Base-by-base conservation (phyloP, 1,284 basidiomycete species). In the Leucoagaricus sp. region DNA sequence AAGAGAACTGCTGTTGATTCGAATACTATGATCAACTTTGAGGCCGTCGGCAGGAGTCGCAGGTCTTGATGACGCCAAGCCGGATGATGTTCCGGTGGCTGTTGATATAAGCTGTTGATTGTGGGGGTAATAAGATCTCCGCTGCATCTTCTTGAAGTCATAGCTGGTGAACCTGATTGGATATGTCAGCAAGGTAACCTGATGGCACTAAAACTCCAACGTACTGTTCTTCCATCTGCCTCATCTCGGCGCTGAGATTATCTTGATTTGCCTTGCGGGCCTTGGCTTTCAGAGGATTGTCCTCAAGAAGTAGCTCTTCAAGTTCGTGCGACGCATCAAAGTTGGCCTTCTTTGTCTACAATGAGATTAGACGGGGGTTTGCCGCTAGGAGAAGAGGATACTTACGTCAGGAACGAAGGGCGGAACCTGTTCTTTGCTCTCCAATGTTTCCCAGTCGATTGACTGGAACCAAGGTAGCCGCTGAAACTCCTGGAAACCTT, bases 321-420 rank as follows among this genome's bases (percentile, higher is more conserved):
- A 99, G 75, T 73, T 99, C 96, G 69, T 98, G 96, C 13, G 96
- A 97, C n/a, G 96, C 96, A 69, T 99, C 96, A 70, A 98, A 99
- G 72, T 99, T 98, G 19, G 96, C 94, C 72, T 96, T 96, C 98
- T 21, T 89, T 87, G 94, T 97, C 70, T 46, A 55, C 38, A 33
- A 53, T 53, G 49, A 50, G 46, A 9, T 55, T 13, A 46, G 28
- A 44, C 26, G 15, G 25, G 19, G 28, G 19, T 6, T 2, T 23
- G 26, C 41, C 33, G 2, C 40, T 50, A 46, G 38, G 42, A 53
- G 53, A 47, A 54, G 41, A 47, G 55, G 29, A 36, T 31, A 78
- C 89, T 65, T 71, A 93, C 93, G 70, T 98, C 96, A 51, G 96
- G 96, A 58, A 94, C 84, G 67, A 98, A 99, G 0, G 94, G 93